Conservation (phyloP, 306 rosid genomes). For the Begonia loranthoides region DNA sequence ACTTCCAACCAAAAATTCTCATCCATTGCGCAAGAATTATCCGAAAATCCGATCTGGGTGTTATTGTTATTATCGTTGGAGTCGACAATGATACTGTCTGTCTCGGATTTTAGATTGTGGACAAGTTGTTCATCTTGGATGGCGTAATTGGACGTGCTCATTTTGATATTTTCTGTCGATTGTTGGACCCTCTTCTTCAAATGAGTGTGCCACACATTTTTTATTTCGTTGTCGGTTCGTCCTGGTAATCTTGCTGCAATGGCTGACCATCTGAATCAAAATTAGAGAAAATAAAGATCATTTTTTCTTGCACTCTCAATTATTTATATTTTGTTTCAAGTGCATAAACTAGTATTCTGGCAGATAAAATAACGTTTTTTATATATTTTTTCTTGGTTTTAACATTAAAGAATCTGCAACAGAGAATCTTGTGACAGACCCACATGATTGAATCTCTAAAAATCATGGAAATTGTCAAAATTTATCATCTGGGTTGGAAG, state of each 20-base stretch:
- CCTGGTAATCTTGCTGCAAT: conserved; percentile 78
- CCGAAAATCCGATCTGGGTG: conserved; percentile 14
- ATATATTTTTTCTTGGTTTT: background rate
- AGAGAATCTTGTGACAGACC: background rate
- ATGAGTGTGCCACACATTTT: conserved; percentile 90
- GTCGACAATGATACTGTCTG: background rate
- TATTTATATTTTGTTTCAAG: background rate
- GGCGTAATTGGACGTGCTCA: background rate
- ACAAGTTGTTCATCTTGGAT: background rate
- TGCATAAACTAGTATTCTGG: too few species aligned
- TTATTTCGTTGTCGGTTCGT: conserved; percentile 77
- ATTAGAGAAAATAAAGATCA: background rate
- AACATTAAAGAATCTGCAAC: background rate
- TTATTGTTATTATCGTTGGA: background rate
- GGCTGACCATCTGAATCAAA: conserved; percentile 55
- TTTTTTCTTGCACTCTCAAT: too few species aligned
- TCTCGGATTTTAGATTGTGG: background rate
- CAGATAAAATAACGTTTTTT: background rate
- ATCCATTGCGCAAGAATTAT: conserved; percentile 23
- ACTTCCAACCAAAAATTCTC: conserved; percentile 65
- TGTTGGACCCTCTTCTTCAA: conserved; percentile 58
- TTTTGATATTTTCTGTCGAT: background rate
- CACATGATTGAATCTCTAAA: background rate
- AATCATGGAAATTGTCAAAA: background rate
- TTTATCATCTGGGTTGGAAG: too few species aligned